Conservation (phyloP, 768 basidiomycete genomes). For the Trametopsis cervina region DNA sequence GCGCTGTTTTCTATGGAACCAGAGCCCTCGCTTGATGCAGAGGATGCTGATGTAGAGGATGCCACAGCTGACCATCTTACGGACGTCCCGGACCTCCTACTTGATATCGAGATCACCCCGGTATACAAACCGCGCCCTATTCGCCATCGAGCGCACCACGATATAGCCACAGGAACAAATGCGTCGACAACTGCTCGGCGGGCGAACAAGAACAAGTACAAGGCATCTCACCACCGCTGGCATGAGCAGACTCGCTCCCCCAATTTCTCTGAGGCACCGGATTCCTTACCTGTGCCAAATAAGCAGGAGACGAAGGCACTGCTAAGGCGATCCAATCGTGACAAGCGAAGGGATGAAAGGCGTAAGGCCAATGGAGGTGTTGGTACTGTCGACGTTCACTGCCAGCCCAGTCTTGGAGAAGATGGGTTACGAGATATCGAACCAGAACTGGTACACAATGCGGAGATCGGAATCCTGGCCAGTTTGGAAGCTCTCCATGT, state of each 20-base stretch:
- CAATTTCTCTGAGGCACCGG: neutral
- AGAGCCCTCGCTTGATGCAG: no score
- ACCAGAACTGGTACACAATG: conserved; percentile 11
- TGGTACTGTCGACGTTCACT: conserved; percentile 1
- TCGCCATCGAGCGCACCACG: conserved; percentile 36
- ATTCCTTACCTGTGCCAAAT: conserved; percentile 9
- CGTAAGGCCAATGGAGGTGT: conserved; percentile 14
- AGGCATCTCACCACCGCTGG: conserved; percentile 20
- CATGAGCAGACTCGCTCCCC: neutral
- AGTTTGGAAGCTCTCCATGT: conserved; percentile 30
- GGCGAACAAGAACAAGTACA: conserved; percentile 15
- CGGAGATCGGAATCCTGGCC: conserved; percentile 25
- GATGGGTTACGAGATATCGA: no score
- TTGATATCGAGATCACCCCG: conserved; percentile 61
- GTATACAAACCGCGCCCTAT: conserved; percentile 71
- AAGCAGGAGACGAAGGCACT: conserved; percentile 26
- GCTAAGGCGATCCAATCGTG: conserved; percentile 39
- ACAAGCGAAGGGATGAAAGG: conserved; percentile 46
- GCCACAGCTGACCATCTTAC: conserved; percentile 2
- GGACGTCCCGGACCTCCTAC: conserved; percentile 23
- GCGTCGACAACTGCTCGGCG: conserved; percentile 22
- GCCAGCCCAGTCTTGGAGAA: no score
- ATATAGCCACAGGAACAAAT: conserved; percentile 8
- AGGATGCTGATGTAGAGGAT: conserved; percentile 20
- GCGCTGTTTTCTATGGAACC: conserved; percentile 44